Percentiles rank a stretch among this genome's conserved stretches.
Evolutionary conservation across 2,329 filamentous ascomycete species (phyloP).

Genomic region (Cordyceps cateniannulata): DNA sequence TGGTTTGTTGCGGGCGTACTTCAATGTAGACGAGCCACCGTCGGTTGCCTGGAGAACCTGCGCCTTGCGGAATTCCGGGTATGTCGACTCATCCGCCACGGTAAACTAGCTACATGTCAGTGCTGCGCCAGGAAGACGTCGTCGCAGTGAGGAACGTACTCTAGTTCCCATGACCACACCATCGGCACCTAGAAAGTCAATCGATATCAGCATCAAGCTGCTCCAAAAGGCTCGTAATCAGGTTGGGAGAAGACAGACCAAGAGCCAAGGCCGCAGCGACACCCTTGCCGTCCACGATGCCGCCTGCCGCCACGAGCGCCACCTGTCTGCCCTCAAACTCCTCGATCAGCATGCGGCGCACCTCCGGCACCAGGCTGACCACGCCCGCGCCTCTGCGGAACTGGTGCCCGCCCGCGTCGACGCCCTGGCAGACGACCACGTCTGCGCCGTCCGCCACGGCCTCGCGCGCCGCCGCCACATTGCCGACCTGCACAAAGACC

Average conservation of each 20-base stretch:
- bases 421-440: conserved; percentile 55
- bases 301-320: conserved; percentile 50
- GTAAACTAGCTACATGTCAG: conserved; percentile 30
- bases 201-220: not conserved
- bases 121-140: no score
- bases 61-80: conserved; percentile 34
- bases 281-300: conserved; percentile 50
- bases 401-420: conserved; percentile 60
- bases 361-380: conserved; percentile 51
- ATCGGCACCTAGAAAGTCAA: conserved; percentile 30
- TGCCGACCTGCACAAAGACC: conserved; percentile 58
- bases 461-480: conserved; percentile 46
- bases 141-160: conserved; percentile 20
- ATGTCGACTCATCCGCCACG: conserved; percentile 35
- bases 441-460: conserved; percentile 45
- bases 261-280: conserved; percentile 49
- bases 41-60: conserved; percentile 35
- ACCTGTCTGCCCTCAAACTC: conserved; percentile 29
- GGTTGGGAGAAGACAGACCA: conserved; percentile 30
- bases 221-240: not conserved
- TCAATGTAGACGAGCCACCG: conserved; percentile 38
- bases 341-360: conserved; percentile 37
- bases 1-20: conserved; percentile 25
- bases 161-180: conserved; percentile 39
- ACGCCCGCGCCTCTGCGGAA: conserved; percentile 47